phyloP scores from a whole-genome alignment of 495 filamentous ascomycete species.

The Pseudoneurospora amorphoporcata region DNA sequence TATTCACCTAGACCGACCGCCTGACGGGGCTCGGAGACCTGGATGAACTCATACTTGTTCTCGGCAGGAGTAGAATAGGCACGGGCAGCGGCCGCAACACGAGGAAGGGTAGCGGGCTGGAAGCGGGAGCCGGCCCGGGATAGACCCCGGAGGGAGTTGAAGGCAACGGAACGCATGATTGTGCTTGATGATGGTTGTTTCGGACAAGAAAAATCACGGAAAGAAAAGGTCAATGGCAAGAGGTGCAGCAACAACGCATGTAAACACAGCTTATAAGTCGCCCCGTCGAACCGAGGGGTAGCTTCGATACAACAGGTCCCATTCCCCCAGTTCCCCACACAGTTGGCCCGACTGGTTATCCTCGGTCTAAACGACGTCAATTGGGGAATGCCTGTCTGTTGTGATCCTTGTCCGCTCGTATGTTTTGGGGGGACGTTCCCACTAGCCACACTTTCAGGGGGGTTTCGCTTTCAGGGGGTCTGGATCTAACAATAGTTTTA shows the following conservation, averaged over 20 bases:
- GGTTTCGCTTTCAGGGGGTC: neutral
- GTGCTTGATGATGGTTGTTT: neutral
- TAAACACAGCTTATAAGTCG: neutral
- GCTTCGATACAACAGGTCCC: neutral
- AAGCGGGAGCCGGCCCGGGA: conserved; percentile 52
- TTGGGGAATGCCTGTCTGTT: neutral
- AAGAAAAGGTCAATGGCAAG: neutral
- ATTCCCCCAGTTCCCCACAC: neutral
- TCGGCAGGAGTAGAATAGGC: conserved; percentile 9
- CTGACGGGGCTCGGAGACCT: conserved; percentile 70
- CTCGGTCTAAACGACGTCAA: neutral
- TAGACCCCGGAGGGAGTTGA: conserved; percentile 48
- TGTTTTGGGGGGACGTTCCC: neutral
- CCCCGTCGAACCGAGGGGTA: neutral
- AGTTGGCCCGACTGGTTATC: neutral
- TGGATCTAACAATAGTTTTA: neutral
- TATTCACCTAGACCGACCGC: conserved; percentile 75
- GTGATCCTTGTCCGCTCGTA: neutral
- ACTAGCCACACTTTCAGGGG: neutral
- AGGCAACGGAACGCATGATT: conserved; percentile 15
- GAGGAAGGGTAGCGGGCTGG: conserved; percentile 33
- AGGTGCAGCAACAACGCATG: neutral
- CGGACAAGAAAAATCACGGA: neutral
- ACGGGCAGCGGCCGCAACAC: conserved; percentile 38
- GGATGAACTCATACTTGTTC: conserved; percentile 64